Conservation (phyloP, 768 basidiomycete species). For the Boletus rufocinnamomeus region DNA sequence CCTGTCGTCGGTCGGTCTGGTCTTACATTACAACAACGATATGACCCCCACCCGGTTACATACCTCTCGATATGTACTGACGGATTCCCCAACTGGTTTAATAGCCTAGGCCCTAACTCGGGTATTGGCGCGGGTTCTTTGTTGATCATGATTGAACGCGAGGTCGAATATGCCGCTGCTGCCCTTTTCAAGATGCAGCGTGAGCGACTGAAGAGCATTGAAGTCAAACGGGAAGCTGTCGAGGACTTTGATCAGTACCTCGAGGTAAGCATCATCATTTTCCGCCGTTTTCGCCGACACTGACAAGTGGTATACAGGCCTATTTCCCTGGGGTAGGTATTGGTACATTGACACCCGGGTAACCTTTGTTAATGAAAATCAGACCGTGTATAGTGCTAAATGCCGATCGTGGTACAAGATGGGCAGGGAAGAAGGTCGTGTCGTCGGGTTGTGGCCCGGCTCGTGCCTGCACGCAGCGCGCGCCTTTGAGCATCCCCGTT, state of each 20-base stretch:
- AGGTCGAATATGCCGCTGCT: slow-evolving; percentile 57
- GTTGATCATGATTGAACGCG: slow-evolving; percentile 54
- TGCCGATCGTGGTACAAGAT: slow-evolving; percentile 68
- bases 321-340: slow-evolving; percentile 19
- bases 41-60: slow-evolving; percentile 53
- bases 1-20: slow-evolving; percentile 57
- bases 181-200: slow-evolving; percentile 61
- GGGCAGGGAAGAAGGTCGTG: slow-evolving; percentile 55
- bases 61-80: slow-evolving; percentile 62
- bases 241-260: slow-evolving; percentile 63
- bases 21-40: slow-evolving; percentile 52
- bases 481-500: slow-evolving; percentile 54
- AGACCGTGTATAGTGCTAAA: slow-evolving; percentile 61
- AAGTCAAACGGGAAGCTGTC: slow-evolving; percentile 58
- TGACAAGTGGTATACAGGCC: slow-evolving; percentile 8
- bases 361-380: slow-evolving; percentile 5
- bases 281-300: too few relatives aligned
- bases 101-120: slow-evolving; percentile 57
- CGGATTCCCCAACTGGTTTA: slow-evolving; percentile 73
- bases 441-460: slow-evolving; percentile 63
- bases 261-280: slow-evolving; percentile 39
- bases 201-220: slow-evolving; percentile 63
- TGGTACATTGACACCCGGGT: neutral
- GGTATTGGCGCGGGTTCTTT: slow-evolving; percentile 56
- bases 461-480: slow-evolving; percentile 53